phyloP scores from a whole-genome alignment of 768 basidiomycete species.

The Phlebiopsis gigantea region DNA sequence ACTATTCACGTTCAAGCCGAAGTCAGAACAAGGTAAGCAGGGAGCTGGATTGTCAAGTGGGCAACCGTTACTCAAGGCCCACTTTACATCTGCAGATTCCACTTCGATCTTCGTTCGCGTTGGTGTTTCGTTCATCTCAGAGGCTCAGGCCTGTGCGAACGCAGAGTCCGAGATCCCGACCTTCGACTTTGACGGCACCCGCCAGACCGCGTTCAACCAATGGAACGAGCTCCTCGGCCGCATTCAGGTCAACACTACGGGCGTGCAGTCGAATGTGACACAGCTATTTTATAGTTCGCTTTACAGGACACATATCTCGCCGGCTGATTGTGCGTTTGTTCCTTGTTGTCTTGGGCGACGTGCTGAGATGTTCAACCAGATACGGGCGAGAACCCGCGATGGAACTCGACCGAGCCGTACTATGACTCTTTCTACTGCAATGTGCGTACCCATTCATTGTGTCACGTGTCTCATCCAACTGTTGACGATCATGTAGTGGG shows the following conservation, averaged over 20 bases:
- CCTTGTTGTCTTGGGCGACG: neutral
- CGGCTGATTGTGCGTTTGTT: conserved; percentile 52
- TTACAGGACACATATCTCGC: conserved; percentile 58
- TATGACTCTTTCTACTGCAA: conserved; percentile 68
- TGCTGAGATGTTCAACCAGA: conserved; percentile 29
- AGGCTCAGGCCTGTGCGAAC: conserved; percentile 53
- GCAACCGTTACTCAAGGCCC: neutral
- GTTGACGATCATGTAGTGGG: conserved; percentile 40
- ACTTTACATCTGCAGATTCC: conserved; percentile 10
- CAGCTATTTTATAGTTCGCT: conserved; percentile 59
- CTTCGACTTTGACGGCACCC: conserved; percentile 49
- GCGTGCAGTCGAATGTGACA: conserved; percentile 44
- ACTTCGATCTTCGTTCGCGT: conserved; percentile 53
- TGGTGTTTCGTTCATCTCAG: conserved; percentile 61
- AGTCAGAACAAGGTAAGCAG: conserved; percentile 22
- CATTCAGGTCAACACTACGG: conserved; percentile 45
- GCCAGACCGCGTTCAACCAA: conserved; percentile 34
- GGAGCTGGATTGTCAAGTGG: neutral
- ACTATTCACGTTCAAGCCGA: conserved; percentile 44
- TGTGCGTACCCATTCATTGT: too few species aligned
- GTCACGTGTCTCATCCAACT: too few species aligned
- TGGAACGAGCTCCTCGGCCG: conserved; percentile 59
- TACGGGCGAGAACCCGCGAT: conserved; percentile 58
- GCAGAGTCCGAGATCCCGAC: conserved; percentile 56
- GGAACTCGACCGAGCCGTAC: conserved; percentile 62